Conservation (phyloP, 2,329 filamentous ascomycete genomes). For the Fusarium scirpi region DNA sequence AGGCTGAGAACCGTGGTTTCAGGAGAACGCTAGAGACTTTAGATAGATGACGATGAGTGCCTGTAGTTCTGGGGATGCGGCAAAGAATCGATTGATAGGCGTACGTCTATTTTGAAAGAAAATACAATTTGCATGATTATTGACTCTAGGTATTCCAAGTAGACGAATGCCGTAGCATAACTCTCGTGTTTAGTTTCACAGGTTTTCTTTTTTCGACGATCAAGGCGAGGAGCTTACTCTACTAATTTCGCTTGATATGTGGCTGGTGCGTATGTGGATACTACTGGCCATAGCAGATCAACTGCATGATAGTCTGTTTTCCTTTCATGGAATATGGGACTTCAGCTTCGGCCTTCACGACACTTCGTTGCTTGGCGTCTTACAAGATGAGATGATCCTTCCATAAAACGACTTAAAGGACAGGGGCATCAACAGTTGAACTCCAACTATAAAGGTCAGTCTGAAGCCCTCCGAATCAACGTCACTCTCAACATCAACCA, state of each 20-base stretch:
- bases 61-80: background rate
- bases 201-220: no score
- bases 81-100: background rate
- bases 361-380: background rate
- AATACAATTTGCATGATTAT: no score
- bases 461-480: background rate
- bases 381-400: background rate
- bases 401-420: accelerated
- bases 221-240: background rate
- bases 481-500: background rate
- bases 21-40: background rate
- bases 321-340: background rate
- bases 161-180: no score
- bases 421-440: background rate
- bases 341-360: background rate
- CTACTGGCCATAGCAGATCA: background rate
- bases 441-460: background rate
- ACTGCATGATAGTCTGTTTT: background rate
- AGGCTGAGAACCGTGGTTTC: background rate
- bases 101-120: no score
- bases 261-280: background rate
- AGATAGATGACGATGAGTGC: background rate
- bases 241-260: background rate
- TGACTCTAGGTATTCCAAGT: no score
- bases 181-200: no score